phyloP scores from a whole-genome alignment of 805 yeast genomes.

The Jamesozyma piceae region DNA sequence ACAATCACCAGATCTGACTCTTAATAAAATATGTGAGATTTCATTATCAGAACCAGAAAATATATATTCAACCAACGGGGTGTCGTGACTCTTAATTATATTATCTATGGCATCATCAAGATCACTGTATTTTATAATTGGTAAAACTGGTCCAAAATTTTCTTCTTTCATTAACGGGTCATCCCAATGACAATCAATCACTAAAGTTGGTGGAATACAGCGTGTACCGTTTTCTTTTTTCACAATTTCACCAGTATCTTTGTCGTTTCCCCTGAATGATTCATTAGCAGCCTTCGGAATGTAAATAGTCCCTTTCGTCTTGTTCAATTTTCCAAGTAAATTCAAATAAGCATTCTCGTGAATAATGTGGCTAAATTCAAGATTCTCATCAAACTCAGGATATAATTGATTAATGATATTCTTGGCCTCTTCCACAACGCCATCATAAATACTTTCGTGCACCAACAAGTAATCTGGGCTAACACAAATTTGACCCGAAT shows the following conservation, averaged over 20 bases:
- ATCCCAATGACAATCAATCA: conserved; percentile 50
- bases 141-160: conserved; percentile 79
- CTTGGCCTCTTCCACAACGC: conserved; percentile 36
- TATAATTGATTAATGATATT: conserved; percentile 39
- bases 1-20: conserved; percentile 64
- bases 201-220: conserved; percentile 64
- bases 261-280: background rate
- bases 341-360: conserved; percentile 45
- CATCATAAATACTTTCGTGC: conserved; percentile 47
- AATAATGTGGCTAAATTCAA: conserved; percentile 54
- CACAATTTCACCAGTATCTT: background rate
- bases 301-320: conserved; percentile 39
- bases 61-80: conserved; percentile 75
- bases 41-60: conserved; percentile 44
- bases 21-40: conserved; percentile 39
- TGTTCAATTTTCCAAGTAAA: conserved; percentile 35
- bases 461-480: conserved; percentile 77
- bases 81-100: conserved; percentile 45
- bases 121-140: conserved; percentile 48
- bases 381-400: conserved; percentile 29
- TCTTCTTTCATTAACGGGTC: conserved; percentile 72
- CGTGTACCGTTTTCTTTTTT: conserved; percentile 25
- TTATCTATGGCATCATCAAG: conserved; percentile 37
- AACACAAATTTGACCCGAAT: conserved; percentile 86
- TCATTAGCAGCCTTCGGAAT: conserved; percentile 2